A percentile compares a stretch with the other conserved stretches of the same genome.
phyloP scores from a whole-genome alignment of 768 basidiomycete genomes.

The Hericium alpestre region DNA sequence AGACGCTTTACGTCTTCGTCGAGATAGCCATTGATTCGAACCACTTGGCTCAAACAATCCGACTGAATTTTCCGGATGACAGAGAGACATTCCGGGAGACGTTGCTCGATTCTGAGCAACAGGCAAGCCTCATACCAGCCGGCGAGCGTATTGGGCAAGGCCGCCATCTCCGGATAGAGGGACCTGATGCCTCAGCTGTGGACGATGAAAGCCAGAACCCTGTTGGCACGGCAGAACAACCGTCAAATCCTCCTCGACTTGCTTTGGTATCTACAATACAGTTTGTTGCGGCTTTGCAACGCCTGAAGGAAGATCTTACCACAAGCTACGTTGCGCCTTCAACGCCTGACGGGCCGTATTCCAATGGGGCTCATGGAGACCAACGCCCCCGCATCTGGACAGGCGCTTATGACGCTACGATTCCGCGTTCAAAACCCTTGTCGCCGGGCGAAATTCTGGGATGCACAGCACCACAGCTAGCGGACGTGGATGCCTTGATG shows the following conservation, averaged over 20 bases:
- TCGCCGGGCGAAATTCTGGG: constrained; percentile 96
- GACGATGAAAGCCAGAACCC: constrained; percentile 9
- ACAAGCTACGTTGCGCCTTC: too few relatives aligned
- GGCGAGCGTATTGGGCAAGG: constrained; percentile 28
- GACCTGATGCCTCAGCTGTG: constrained; percentile 11
- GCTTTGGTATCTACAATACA: constrained; percentile 97
- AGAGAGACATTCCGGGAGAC: constrained; percentile 53
- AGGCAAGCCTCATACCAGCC: constrained; percentile 36
- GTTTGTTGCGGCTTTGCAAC: constrained; percentile 87
- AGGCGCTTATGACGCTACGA: constrained; percentile 61
- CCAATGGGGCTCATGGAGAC: neutral
- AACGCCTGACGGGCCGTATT: too few relatives aligned
- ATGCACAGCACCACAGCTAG: constrained; percentile 83
- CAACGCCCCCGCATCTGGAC: constrained; percentile 27
- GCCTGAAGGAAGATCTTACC: constrained; percentile 70
- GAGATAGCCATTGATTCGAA: constrained; percentile 87
- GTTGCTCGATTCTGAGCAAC: constrained; percentile 45
- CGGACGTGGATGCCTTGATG: constrained; percentile 84
- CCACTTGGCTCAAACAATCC: constrained; percentile 76
- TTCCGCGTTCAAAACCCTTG: constrained; percentile 84
- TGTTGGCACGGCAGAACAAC: constrained; percentile 3
- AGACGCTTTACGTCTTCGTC: constrained; percentile 95
- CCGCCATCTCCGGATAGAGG: constrained; percentile 54
- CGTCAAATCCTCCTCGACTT: constrained; percentile 46
- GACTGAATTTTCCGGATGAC: constrained; percentile 80